A percentile compares a stretch with the other conserved stretches of the same genome.
phyloP scores from a whole-genome alignment of 768 basidiomycete genomes.

The Leccinum ochraceum region DNA sequence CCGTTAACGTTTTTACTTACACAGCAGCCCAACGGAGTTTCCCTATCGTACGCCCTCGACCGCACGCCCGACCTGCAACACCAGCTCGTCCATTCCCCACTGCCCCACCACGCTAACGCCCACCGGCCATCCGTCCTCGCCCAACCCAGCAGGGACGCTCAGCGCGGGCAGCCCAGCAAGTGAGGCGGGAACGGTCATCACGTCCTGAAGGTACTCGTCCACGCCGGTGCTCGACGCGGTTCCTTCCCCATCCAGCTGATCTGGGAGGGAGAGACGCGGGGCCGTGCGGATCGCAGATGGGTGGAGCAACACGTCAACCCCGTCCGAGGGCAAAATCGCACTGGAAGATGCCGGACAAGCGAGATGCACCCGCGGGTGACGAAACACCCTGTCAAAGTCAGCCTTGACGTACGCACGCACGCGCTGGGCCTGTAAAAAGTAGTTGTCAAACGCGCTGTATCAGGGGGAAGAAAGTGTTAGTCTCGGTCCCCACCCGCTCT shows the following conservation, averaged over 20 bases:
- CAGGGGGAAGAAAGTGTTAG: not conserved
- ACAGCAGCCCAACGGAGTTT: not conserved
- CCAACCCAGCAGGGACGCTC: slow-evolving; percentile 59
- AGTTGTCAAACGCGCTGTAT: slow-evolving; percentile 92
- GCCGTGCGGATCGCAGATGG: slow-evolving; percentile 88
- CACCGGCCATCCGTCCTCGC: slow-evolving; percentile 72
- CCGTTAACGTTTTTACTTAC: not conserved
- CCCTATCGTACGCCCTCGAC: slow-evolving; percentile 36
- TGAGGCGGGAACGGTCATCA: slow-evolving; percentile 90
- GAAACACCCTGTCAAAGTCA: slow-evolving; percentile 77
- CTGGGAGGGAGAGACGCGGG: slow-evolving; percentile 49
- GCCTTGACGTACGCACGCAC: slow-evolving; percentile 68
- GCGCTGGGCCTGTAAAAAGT: slow-evolving; percentile 89
- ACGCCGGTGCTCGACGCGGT: slow-evolving; percentile 27
- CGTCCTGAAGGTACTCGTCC: slow-evolving; percentile 83
- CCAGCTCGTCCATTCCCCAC: slow-evolving; percentile 75
- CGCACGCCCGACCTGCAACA: slow-evolving; percentile 53
- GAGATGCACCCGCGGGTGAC: slow-evolving; percentile 49
- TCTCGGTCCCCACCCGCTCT: not conserved
- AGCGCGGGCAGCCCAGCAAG: slow-evolving; percentile 87
- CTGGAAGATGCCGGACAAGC: slow-evolving; percentile 20
- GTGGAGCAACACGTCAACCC: slow-evolving; percentile 83
- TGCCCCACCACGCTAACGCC: slow-evolving; percentile 84
- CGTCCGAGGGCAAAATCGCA: slow-evolving; percentile 12
- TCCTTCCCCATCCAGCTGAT: slow-evolving; percentile 2